These are phyloP conservation scores for Casuarina cunninghamiana DNA, from an alignment of 306 rosid genomes.

Conservation along the genomic window DNA sequence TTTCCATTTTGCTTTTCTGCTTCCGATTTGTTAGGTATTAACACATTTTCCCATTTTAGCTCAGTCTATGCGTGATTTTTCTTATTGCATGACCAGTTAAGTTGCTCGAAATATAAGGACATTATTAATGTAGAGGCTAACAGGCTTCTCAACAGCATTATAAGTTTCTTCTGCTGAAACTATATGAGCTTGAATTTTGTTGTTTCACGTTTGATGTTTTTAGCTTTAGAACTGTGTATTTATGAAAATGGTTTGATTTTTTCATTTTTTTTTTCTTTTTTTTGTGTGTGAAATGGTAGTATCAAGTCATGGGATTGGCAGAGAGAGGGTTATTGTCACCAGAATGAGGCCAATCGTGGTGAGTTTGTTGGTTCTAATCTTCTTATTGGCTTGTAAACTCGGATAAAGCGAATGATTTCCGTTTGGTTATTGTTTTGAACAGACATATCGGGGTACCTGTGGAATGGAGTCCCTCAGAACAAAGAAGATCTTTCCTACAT, in stretches of 20 bases:
- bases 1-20: background rate
- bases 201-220: constrained; percentile 9
- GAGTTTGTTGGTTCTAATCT: constrained; percentile 20
- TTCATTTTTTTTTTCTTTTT: background rate
- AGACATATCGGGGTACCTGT: constrained; percentile 53
- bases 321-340: constrained; percentile 38
- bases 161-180: constrained; percentile 20
- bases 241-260: constrained; percentile 11
- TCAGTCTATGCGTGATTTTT: background rate
- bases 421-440: constrained; percentile 22
- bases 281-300: constrained; percentile 16
- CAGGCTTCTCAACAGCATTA: background rate
- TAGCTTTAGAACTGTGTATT: constrained; percentile 11
- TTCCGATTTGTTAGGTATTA: background rate
- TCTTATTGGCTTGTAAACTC: background rate
- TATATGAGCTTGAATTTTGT: constrained; percentile 4
- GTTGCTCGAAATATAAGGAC: background rate
- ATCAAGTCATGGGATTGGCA: constrained; percentile 71
- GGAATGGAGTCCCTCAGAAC: constrained; percentile 65
- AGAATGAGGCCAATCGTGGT: constrained; percentile 50
- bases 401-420: constrained; percentile 14
- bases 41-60: background rate
- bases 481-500: constrained; percentile 61
- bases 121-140: constrained; percentile 12
- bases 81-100: background rate